Evolutionary conservation across 106 monocot species (phyloP).

Genomic region (Apostasia ramifera): DNA sequence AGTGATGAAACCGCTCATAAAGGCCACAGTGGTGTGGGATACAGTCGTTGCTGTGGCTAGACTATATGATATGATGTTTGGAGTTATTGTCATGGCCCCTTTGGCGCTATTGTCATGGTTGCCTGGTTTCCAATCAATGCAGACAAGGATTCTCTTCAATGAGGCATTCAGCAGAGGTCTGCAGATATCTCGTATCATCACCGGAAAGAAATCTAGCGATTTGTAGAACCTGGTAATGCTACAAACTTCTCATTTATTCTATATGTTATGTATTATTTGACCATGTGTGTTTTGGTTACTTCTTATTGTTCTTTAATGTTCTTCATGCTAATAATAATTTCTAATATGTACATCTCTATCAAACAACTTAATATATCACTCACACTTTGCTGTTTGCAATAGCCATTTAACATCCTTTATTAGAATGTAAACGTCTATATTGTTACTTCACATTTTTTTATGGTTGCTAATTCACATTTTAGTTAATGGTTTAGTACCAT

Average conservation of each 20-base stretch:
- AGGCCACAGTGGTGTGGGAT: constrained; percentile 59
- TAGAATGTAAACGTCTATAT: too few relatives aligned
- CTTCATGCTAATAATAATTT: not conserved
- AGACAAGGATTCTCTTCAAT: constrained; percentile 93
- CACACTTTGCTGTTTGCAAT: too few relatives aligned
- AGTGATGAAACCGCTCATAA: constrained; percentile 47
- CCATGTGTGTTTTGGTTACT: not conserved
- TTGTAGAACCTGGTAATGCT: constrained; percentile 12
- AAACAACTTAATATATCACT: too few relatives aligned
- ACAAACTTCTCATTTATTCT: not conserved
- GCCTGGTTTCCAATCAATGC: constrained; percentile 92
- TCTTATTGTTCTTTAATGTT: not conserved
- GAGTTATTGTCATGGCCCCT: constrained; percentile 68
- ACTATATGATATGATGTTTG: constrained; percentile 84
- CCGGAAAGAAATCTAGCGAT: constrained; percentile 61
- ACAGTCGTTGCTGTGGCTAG: constrained; percentile 68
- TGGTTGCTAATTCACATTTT: too few relatives aligned
- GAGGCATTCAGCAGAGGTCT: constrained; percentile 96
- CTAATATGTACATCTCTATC: too few relatives aligned
- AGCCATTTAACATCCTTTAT: too few relatives aligned
- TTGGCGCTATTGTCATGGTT: constrained; percentile 82
- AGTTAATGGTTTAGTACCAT: too few relatives aligned
- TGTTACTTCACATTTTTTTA: too few relatives aligned
- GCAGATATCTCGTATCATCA: constrained; percentile 82
- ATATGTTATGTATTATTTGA: too few relatives aligned